phyloP scores from a whole-genome alignment of 139 green algal species.

The Chlorella sp. region DNA sequence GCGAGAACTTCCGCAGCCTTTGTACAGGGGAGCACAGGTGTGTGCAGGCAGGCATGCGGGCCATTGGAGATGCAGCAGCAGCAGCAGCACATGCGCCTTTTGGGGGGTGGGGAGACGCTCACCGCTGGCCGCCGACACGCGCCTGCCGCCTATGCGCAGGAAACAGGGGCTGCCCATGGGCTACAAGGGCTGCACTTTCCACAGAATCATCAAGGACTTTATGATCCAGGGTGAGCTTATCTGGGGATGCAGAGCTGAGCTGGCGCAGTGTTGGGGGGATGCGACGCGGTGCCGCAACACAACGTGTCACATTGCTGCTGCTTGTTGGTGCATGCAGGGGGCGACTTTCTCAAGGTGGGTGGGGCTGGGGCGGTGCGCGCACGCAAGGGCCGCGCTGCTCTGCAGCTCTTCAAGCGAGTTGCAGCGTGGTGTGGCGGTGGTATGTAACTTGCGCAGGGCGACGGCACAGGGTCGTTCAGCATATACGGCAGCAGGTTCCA shows the following conservation, averaged over 20 bases:
- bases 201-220: constrained; percentile 95
- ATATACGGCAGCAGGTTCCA: constrained; percentile 94
- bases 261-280: no score
- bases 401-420: no score
- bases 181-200: constrained; percentile 83
- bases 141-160: no score
- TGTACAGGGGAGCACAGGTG: constrained; percentile 90
- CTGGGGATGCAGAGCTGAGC: no score
- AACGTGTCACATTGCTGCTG: no score
- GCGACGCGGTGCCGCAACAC: no score
- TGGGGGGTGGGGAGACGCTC: neutral
- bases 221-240: no score
- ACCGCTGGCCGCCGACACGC: no score
- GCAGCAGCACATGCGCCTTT: neutral
- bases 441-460: constrained; percentile 64
- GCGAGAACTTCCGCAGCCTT: constrained; percentile 86
- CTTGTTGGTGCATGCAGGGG: no score
- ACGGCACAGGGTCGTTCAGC: constrained; percentile 86
- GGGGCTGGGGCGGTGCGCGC: no score
- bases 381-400: no score
- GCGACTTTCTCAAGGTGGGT: constrained; percentile 84
- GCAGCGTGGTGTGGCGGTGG: neutral
- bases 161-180: constrained; percentile 70
- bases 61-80: neutral
- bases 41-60: neutral